phyloP scores from a whole-genome alignment of 176 grass and related monocot species.

The Zoysia pacifica region DNA sequence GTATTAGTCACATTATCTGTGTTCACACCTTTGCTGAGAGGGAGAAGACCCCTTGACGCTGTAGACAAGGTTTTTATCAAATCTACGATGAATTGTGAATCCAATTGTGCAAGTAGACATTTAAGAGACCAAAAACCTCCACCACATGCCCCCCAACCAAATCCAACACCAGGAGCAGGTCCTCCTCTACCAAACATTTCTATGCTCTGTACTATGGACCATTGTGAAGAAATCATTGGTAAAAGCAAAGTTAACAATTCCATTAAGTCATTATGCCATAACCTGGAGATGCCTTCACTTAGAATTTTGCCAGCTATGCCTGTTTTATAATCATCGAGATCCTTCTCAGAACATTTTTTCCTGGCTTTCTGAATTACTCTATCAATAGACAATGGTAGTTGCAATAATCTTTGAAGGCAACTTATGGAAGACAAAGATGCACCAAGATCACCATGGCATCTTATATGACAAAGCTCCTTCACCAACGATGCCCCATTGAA shows the following conservation, averaged over 20 bases:
- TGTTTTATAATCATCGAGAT: conserved; percentile 35
- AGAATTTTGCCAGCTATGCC: conserved; percentile 70
- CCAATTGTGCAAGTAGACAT: conserved; percentile 61
- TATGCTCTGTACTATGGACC: conserved; percentile 54
- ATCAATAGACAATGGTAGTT: conserved; percentile 62
- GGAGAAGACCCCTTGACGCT: conserved; percentile 15
- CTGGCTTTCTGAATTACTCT: conserved; percentile 57
- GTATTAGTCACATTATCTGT: conserved; percentile 30
- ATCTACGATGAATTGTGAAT: conserved; percentile 71
- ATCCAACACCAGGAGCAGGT: conserved; percentile 88
- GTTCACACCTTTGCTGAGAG: conserved; percentile 20
- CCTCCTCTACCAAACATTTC: conserved; percentile 94
- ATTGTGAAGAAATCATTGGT: conserved; percentile 54
- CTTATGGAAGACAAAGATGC: conserved; percentile 65
- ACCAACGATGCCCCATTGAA: conserved; percentile 49
- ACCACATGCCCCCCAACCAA: conserved; percentile 81
- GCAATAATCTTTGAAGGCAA: conserved; percentile 79
- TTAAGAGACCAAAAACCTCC: conserved; percentile 92
- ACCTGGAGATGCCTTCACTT: conserved; percentile 73
- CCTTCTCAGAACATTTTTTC: conserved; percentile 43
- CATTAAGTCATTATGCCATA: conserved; percentile 59
- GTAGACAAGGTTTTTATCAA: conserved; percentile 61
- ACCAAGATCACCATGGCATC: conserved; percentile 52
- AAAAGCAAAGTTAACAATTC: conserved; percentile 50
- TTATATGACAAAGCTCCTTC: conserved; percentile 55